Percentiles rank a stretch among this genome's conserved stretches.
Conservation (phyloP, 805 yeast species). For the Maudiozyma turicensis region DNA sequence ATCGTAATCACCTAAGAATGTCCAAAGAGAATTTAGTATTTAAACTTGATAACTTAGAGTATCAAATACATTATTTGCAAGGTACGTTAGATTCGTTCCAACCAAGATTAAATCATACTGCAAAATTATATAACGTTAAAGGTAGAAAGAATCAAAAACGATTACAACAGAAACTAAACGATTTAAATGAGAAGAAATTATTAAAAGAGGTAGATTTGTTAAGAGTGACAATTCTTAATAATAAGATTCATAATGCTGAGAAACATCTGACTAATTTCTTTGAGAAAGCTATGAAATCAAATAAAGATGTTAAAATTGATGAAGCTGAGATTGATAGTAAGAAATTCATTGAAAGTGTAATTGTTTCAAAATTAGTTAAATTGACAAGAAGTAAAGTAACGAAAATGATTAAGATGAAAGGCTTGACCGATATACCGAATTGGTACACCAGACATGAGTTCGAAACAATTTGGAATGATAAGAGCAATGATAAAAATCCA, state of each 20-base stretch:
- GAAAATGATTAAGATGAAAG: constrained; percentile 8
- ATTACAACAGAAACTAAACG: constrained; percentile 13
- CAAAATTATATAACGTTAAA: constrained; percentile 24
- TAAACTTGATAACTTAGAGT: constrained; percentile 28
- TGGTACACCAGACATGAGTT: constrained; percentile 23
- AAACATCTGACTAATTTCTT: constrained; percentile 11
- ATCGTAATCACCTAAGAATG: constrained; percentile 21
- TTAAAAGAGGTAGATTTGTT: constrained; percentile 12
- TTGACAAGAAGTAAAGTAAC: constrained; percentile 13
- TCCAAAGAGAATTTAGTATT: constrained; percentile 27
- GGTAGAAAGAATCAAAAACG: constrained; percentile 25
- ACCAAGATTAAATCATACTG: constrained; percentile 26
- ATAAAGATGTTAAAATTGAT: constrained; percentile 1
- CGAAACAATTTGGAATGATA: constrained; percentile 22
- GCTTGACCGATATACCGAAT: constrained; percentile 10
- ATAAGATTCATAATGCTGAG: constrained; percentile 23
- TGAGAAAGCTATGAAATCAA: constrained; percentile 8
- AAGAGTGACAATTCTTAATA: constrained; percentile 18
- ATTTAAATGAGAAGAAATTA: constrained; percentile 9
- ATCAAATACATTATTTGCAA: constrained; percentile 25
- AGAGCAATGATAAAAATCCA: constrained; percentile 35
- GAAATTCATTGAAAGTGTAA: constrained; percentile 15
- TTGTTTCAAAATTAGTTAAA: constrained; percentile 22
- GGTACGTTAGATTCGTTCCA: constrained; percentile 20
- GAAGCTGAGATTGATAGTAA: constrained; percentile 7